phyloP scores from a whole-genome alignment of 768 basidiomycete species.

The Epithele typhae region DNA sequence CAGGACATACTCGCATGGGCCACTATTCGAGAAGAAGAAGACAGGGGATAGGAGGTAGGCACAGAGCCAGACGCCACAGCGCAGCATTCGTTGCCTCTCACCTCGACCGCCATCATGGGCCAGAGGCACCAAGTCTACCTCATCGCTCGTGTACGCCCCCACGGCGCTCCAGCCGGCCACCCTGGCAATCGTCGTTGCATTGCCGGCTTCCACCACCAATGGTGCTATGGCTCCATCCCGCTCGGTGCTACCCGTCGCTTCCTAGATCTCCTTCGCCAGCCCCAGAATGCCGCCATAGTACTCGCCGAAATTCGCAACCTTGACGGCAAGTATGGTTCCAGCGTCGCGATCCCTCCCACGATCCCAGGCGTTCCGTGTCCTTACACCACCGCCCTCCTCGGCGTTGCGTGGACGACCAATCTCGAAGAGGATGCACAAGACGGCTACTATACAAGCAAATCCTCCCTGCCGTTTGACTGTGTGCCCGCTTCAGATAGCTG shows the following conservation, averaged over 20 bases:
- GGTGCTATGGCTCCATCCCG: slow-evolving; percentile 35
- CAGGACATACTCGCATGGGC: too few relatives aligned
- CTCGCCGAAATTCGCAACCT: slow-evolving; percentile 30
- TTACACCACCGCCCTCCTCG: slow-evolving; percentile 29
- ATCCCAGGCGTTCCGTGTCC: slow-evolving; percentile 29
- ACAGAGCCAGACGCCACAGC: too few relatives aligned
- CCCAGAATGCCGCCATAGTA: slow-evolving; percentile 34
- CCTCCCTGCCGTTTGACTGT: slow-evolving; percentile 14
- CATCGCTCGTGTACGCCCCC: slow-evolving; percentile 31
- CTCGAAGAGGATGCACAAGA: slow-evolving; percentile 14
- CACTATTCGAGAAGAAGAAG: too few relatives aligned
- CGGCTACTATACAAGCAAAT: slow-evolving; percentile 16
- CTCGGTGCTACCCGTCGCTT: slow-evolving; percentile 30
- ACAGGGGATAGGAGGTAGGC: too few relatives aligned
- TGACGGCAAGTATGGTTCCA: slow-evolving; percentile 27
- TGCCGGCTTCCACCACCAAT: slow-evolving; percentile 37
- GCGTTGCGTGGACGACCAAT: slow-evolving; percentile 26
- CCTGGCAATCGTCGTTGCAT: too few relatives aligned
- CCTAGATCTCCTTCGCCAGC: slow-evolving; percentile 30
- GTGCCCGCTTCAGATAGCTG: slow-evolving; percentile 25
- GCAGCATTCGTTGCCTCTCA: too few relatives aligned
- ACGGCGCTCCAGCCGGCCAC: slow-evolving; percentile 10
- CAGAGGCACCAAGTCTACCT: slow-evolving; percentile 38
- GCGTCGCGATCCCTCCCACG: slow-evolving; percentile 6
- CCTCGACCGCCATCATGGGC: too few relatives aligned